Evolutionary conservation across 208 protist genomes (phyloP), one percentile per base, ranked within the genome.

Genomic region (Trypanosoma congolense): DNA sequence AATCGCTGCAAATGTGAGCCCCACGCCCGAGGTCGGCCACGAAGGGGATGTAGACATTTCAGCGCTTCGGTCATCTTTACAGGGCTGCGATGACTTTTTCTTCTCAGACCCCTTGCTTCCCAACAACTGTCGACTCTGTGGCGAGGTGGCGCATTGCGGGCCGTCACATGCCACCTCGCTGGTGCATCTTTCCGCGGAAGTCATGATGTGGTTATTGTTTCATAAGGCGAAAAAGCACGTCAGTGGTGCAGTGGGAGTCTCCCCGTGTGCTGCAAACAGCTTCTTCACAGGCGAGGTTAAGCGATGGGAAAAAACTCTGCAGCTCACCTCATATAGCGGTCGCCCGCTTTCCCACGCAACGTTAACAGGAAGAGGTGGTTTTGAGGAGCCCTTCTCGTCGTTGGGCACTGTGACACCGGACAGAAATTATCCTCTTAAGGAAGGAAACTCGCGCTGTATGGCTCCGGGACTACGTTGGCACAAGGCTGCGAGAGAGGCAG

Each of bases 201-300:
- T 48, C 31, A 29, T 68, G 30, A 56, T 57, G 61, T 68, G 46
- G 52, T 30, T 68, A 21, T 28, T 68, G 5, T 1, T 61, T 30
- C 9, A 49, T 2, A 47, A 31, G 35, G 61, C 61, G 19, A 44
- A 31, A 24, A 45, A 56, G 24, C n/a, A 50, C 21, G 14, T 21
- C 9, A 46, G 30, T 40, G 53, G 54, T 4, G 54, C 61, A 0
- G 52, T 68, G 2, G 54, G 61, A 19, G 47, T 61, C 6, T 52
- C 61, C 26, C 36, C 52, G 25, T 25, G 42, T 25, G 61, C 61
- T 21, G 26, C 54, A n/a, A 14, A 33, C 3, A 31, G 4, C 0
- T 68, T 61, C 51, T 58, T 68, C 53, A 3, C 43, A 1, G 42
- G 51, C n/a, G 59, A 65, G 29, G 4, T 31, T 3, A 31, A 30